These are phyloP conservation scores for Cladosporium halotolerans DNA, from an alignment of 2,329 filamentous ascomycete species.

Conservation along the genomic window DNA sequence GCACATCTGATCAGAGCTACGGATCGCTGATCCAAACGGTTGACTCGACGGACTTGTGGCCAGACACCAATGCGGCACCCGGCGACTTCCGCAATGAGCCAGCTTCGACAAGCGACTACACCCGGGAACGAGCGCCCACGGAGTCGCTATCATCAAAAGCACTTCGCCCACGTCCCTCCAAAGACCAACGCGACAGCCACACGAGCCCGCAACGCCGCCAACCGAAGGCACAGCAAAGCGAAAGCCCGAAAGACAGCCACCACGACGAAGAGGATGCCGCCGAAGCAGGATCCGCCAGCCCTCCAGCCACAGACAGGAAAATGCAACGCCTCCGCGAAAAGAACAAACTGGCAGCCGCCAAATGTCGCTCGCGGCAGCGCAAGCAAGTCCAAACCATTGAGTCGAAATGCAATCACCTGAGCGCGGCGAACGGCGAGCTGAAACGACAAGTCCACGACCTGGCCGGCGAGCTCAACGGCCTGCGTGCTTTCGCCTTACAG, in stretches of 20 bases:
- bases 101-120: too few relatives aligned
- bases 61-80: too few relatives aligned
- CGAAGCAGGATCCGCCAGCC: neutral
- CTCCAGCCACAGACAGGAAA: neutral
- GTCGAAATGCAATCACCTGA: neutral
- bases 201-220: constrained; percentile 8
- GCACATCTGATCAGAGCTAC: too few relatives aligned
- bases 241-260: neutral
- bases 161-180: too few relatives aligned
- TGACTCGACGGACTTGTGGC: too few relatives aligned
- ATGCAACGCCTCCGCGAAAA: constrained; percentile 2
- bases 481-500: neutral
- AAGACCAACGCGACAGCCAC: too few relatives aligned
- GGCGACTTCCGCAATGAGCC: too few relatives aligned
- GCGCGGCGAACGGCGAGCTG: neutral
- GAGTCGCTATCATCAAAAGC: too few relatives aligned
- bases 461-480: neutral
- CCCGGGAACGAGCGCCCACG: too few relatives aligned
- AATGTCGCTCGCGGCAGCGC: neutral
- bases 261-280: neutral
- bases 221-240: constrained; percentile 1
- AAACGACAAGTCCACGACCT: constrained; percentile 3
- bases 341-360: constrained; percentile 7
- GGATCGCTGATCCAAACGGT: too few relatives aligned
- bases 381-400: constrained; percentile 2